Conservation (phyloP, 495 filamentous ascomycete genomes). For the Podospora fimiseda region DNA sequence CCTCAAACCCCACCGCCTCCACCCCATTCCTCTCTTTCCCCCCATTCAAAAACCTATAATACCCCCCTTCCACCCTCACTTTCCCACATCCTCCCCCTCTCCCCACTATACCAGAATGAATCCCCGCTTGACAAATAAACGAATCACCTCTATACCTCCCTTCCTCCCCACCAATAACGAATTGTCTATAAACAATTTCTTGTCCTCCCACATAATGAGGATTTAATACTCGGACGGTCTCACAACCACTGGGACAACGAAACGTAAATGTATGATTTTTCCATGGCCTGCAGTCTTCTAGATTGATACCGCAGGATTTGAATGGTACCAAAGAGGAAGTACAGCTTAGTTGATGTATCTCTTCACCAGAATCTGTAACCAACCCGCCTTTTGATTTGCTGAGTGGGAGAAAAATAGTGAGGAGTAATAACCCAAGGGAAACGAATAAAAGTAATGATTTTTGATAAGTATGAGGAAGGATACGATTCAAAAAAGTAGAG, state of each 20-base stretch:
- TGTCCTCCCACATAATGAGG: constrained; percentile 66
- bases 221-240: constrained; percentile 56
- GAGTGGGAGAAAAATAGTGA: no score
- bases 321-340: constrained; percentile 44
- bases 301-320: constrained; percentile 71
- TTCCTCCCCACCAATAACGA: constrained; percentile 66
- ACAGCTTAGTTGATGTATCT: no score
- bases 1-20: constrained; percentile 60
- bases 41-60: constrained; percentile 55
- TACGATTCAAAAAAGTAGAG: no score
- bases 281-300: constrained; percentile 71
- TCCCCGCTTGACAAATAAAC: constrained; percentile 44
- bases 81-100: constrained; percentile 62
- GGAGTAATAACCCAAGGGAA: no score
- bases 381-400: no score
- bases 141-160: constrained; percentile 68
- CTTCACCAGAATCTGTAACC: no score
- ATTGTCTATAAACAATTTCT: constrained; percentile 58
- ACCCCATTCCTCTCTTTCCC: constrained; percentile 60
- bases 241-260: constrained; percentile 70
- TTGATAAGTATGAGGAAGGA: no score
- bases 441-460: no score
- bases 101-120: constrained; percentile 59
- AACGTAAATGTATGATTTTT: constrained; percentile 61
- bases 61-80: constrained; percentile 55